These are phyloP conservation scores for Naganishia kalamii DNA, from an alignment of 768 basidiomycete species.

Conservation along the genomic window DNA sequence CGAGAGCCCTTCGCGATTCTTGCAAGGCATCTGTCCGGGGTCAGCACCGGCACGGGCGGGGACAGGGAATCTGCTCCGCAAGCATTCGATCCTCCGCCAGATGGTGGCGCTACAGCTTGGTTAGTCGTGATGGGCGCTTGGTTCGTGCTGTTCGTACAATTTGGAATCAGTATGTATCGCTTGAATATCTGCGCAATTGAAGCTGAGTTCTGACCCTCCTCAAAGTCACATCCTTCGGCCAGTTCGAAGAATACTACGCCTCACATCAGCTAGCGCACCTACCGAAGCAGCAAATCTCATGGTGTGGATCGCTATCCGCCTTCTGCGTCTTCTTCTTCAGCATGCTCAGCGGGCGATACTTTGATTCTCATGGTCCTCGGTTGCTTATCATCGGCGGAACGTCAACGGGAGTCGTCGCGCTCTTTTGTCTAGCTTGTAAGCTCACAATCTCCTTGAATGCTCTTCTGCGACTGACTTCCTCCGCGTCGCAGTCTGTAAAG, in stretches of 20 bases:
- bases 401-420: conserved; percentile 27
- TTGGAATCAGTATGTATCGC: conserved; percentile 38
- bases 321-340: conserved; percentile 35
- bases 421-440: conserved; percentile 40
- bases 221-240: conserved; percentile 39
- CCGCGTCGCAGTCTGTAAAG: conserved; percentile 32
- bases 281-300: conserved; percentile 24
- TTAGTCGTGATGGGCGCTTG: conserved; percentile 34
- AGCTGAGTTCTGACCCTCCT: neutral
- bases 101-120: conserved; percentile 43
- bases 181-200: neutral
- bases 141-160: conserved; percentile 37
- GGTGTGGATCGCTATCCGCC: conserved; percentile 35
- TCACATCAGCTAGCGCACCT: conserved; percentile 12
- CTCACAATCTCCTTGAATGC: neutral
- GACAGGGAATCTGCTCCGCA: conserved; percentile 6
- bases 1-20: conserved; percentile 22
- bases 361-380: conserved; percentile 39
- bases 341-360: conserved; percentile 34
- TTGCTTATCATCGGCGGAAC: conserved; percentile 31
- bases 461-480: neutral
- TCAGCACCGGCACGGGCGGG: conserved; percentile 20
- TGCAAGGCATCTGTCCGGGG: conserved; percentile 21
- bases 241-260: conserved; percentile 35
- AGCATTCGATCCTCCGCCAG: conserved; percentile 37